phyloP scores from a whole-genome alignment of 495 filamentous ascomycete species.

The Penicillium turbatum region DNA sequence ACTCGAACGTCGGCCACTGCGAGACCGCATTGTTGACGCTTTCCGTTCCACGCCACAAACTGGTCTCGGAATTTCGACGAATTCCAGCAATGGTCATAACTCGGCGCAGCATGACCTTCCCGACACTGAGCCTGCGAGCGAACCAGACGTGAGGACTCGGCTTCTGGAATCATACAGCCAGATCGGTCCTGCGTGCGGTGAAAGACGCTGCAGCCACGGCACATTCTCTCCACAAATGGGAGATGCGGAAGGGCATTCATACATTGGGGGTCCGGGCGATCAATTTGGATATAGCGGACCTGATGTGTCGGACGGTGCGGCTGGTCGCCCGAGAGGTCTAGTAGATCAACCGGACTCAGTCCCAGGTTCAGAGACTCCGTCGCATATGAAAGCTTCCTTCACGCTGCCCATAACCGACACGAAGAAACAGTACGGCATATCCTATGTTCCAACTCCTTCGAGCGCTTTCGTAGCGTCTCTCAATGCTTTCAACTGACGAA shows the following conservation, averaged over 20 bases:
- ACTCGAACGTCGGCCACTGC: constrained; percentile 28
- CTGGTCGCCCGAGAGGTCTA: constrained; percentile 10
- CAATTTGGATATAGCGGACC: constrained; percentile 24
- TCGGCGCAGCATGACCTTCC: constrained; percentile 2
- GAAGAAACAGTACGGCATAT: constrained; percentile 33
- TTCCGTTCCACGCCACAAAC: constrained; percentile 25
- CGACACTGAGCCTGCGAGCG: constrained; percentile 15
- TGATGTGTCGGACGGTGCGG: constrained; percentile 9
- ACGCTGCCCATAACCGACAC: constrained; percentile 28
- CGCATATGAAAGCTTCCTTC: constrained; percentile 30
- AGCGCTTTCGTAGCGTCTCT: background rate
- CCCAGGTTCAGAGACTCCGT: constrained; percentile 33
- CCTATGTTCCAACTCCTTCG: background rate
- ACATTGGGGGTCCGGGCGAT: constrained; percentile 2
- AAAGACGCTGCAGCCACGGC: constrained; percentile 63
- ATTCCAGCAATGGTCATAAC: background rate
- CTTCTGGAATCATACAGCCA: constrained; percentile 40
- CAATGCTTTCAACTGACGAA: constrained; percentile 13
- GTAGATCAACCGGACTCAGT: constrained; percentile 16
- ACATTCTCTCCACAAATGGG: constrained; percentile 69
- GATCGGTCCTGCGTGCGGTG: constrained; percentile 33
- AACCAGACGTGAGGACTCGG: constrained; percentile 31
- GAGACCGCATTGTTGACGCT: constrained; percentile 35
- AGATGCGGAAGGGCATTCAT: constrained; percentile 44
- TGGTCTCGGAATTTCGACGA: constrained; percentile 1